Conservation (phyloP, 768 basidiomycete species). For the Mycena sanguinolenta region DNA sequence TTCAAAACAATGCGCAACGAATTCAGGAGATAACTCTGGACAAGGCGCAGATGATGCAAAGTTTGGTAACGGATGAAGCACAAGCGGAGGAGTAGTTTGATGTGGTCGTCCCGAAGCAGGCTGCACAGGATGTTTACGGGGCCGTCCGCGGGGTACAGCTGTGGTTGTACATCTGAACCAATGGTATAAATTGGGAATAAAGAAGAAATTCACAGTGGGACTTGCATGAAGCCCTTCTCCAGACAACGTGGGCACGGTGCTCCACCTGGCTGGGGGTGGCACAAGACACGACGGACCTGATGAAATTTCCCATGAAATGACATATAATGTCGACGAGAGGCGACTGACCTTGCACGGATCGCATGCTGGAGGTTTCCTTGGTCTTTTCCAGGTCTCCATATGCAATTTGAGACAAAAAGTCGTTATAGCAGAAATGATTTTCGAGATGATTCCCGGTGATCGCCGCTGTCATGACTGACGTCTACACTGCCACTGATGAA, state of each 20-base stretch:
- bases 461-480: too few relatives aligned
- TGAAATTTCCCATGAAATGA: neutral
- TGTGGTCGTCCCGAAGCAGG: neutral
- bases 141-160: neutral
- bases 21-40: slow-evolving; percentile 19
- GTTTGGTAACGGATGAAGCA: neutral
- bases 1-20: slow-evolving; percentile 25
- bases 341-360: slow-evolving; percentile 12
- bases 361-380: slow-evolving; percentile 7
- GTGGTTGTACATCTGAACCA: slow-evolving; percentile 2
- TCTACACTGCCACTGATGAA: too few relatives aligned
- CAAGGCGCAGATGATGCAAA: neutral
- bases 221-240: neutral
- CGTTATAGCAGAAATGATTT: too few relatives aligned
- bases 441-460: too few relatives aligned
- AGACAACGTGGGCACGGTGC: too few relatives aligned
- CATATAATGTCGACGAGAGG: neutral
- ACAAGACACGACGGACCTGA: slow-evolving; percentile 13
- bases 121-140: neutral
- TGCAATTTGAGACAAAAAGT: too few relatives aligned
- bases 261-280: slow-evolving; percentile 15
- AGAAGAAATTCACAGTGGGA: neutral
- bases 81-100: neutral
- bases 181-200: neutral
- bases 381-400: neutral